A percentile compares a stretch with the other conserved stretches of the same genome.
Evolutionary conservation across 345 rosid species (phyloP).

Genomic region (Brassica juncea): DNA sequence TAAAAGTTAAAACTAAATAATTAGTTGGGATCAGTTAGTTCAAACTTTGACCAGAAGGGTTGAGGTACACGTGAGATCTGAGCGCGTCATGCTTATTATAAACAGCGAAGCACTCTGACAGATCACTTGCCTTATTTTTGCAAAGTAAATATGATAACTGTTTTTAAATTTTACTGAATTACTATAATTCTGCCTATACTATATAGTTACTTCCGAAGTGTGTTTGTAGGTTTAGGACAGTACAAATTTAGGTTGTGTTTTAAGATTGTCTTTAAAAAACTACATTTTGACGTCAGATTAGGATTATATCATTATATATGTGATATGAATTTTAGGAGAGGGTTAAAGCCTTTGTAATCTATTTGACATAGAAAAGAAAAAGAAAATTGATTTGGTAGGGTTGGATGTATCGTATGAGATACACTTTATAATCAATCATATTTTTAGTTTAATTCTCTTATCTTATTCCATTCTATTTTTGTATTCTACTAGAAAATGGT

Average conservation of each 20-base stretch:
- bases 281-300: background rate
- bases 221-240: background rate
- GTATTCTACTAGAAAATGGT: background rate
- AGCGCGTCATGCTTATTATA: constrained; percentile 25
- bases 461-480: background rate
- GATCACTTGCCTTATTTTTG: background rate
- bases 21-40: constrained; percentile 16
- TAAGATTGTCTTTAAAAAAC: background rate
- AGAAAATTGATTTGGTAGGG: background rate
- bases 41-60: constrained; percentile 31
- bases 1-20: constrained; percentile 5
- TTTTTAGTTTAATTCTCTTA: background rate
- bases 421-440: background rate
- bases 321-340: background rate
- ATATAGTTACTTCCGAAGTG: background rate
- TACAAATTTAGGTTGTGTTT: background rate
- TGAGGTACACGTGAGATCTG: constrained; percentile 7
- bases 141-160: constrained; percentile 3
- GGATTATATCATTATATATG: background rate
- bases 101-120: constrained; percentile 40
- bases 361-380: background rate
- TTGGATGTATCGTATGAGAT: background rate
- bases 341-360: background rate
- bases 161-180: background rate
- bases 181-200: background rate